phyloP scores from a whole-genome alignment of 2,329 filamentous ascomycete genomes.

The Sporothrix schenckii region DNA sequence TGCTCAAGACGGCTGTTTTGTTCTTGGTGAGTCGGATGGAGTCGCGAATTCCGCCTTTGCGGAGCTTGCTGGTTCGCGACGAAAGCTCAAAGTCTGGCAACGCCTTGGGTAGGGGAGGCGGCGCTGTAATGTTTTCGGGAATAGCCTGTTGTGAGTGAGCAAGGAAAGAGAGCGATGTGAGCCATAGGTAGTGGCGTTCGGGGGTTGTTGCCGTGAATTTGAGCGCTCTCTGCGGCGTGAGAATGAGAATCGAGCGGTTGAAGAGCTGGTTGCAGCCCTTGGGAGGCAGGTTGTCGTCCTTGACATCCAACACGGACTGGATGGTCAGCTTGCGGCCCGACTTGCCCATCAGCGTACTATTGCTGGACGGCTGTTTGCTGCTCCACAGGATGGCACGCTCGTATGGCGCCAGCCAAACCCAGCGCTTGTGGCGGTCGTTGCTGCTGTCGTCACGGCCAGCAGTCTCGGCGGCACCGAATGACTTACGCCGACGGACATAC shows the following conservation, averaged over 20 bases:
- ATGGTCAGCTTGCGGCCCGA: constrained; percentile 92
- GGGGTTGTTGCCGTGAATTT: constrained; percentile 87
- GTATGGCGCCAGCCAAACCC: constrained; percentile 98
- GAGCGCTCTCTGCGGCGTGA: constrained; percentile 88
- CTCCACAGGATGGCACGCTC: constrained; percentile 97
- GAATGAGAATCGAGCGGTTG: constrained; percentile 89
- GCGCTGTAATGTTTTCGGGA: constrained; percentile 67
- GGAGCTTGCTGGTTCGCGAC: constrained; percentile 48
- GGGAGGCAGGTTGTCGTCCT: constrained; percentile 85
- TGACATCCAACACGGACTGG: constrained; percentile 95
- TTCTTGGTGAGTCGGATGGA: constrained; percentile 88
- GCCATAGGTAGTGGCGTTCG: constrained; percentile 92
- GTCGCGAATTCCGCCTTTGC: constrained; percentile 70
- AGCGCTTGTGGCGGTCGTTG: constrained; percentile 85
- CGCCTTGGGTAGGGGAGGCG: constrained; percentile 51
- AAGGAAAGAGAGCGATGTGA: constrained; percentile 91
- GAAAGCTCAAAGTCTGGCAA: constrained; percentile 57
- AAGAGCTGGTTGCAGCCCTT: constrained; percentile 70
- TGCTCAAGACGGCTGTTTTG: constrained; percentile 46
- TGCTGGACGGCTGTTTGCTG: constrained; percentile 90
- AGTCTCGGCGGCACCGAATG: constrained; percentile 77
- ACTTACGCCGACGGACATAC: constrained; percentile 83
- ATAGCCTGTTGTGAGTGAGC: constrained; percentile 84
- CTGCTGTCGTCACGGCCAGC: constrained; percentile 70
- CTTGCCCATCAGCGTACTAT: constrained; percentile 88